Evolutionary conservation across 1,139 yeast genomes (phyloP).

Genomic region (Blastobotrys petasosporus): DNA sequence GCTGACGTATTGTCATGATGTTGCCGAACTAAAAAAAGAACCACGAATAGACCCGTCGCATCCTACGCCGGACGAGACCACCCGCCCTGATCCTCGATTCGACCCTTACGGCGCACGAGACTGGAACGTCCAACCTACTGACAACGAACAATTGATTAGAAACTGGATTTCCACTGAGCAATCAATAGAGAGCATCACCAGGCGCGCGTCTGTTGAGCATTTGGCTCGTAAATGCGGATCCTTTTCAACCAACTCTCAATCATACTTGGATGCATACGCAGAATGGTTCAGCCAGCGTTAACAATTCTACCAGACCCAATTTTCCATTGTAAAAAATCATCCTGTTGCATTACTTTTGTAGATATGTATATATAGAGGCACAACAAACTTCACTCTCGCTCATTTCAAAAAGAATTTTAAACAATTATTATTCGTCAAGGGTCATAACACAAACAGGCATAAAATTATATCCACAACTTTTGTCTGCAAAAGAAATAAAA

Average conservation of each 20-base stretch:
- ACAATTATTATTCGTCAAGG: background rate
- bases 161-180: conserved; percentile 30
- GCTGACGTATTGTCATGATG: conserved; percentile 27
- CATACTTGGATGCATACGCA: conserved; percentile 19
- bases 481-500: background rate
- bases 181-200: conserved; percentile 29
- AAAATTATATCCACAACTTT: background rate
- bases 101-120: conserved; percentile 35
- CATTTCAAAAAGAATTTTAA: background rate
- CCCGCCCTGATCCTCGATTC: conserved; percentile 28
- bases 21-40: conserved; percentile 21
- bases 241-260: conserved; percentile 17
- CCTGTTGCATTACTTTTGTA: background rate
- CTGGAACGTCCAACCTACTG: conserved; percentile 15
- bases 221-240: conserved; percentile 29
- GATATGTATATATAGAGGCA: background rate
- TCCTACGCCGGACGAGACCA: background rate
- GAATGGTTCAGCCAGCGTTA: conserved; percentile 4
- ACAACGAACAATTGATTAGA: conserved; percentile 23
- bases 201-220: conserved; percentile 26
- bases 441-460: background rate
- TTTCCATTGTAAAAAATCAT: background rate
- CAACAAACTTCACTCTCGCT: background rate
- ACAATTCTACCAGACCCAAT: too few species aligned
- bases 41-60: conserved; percentile 1